Base-by-base conservation (phyloP, 2,329 filamentous ascomycete genomes). In the Camptophora hylomeconis region DNA sequence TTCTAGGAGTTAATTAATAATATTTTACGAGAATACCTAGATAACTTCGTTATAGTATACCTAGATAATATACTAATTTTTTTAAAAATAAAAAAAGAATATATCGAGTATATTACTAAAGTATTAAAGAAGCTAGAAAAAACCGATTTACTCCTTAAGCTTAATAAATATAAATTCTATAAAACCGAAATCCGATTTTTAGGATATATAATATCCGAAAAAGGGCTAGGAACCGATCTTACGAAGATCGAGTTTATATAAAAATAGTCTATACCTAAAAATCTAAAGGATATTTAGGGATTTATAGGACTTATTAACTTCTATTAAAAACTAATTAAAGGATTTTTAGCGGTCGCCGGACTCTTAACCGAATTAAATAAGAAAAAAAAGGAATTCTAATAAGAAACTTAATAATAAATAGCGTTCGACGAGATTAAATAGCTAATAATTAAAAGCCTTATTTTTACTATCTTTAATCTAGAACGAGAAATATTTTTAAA, bases 1-100 rank as follows among this genome's bases (percentile, higher is more conserved):
- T 45, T 41, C 18, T 32, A 45, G 27, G 20, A 24, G 4, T 38
- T 26, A 24, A 48, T 45, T 13, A 45, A 46, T 23, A 26, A 34
- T 3, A 26, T 23, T n/a, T 20, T 46, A 8, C 3, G 18, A 17
- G 23, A 32, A 2, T 28, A 36, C 3, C 12, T 45, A 4, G 26
- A 45, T 30, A 33, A 26, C 2, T 40, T 28, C 14, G 24, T 5
- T 25, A 24, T 40, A 2, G 29, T 28, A 6, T 44, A 44, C 22
- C 17, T 44, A 8, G 24, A 45, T 20, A 20, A 45, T 35, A 40
- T 43, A 7, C 20, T 43, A 6, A 38, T 44, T 8, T 44, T 23
- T 17, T 24, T 7, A 14, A 27, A 36, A 19, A 33, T 7, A 2
- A 5, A 23, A 2, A 10, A 24, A 11, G 22, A 33, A 13, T 28